phyloP scores from a whole-genome alignment of 2,329 filamentous ascomycete genomes.

The Plenodomus lindquistii region DNA sequence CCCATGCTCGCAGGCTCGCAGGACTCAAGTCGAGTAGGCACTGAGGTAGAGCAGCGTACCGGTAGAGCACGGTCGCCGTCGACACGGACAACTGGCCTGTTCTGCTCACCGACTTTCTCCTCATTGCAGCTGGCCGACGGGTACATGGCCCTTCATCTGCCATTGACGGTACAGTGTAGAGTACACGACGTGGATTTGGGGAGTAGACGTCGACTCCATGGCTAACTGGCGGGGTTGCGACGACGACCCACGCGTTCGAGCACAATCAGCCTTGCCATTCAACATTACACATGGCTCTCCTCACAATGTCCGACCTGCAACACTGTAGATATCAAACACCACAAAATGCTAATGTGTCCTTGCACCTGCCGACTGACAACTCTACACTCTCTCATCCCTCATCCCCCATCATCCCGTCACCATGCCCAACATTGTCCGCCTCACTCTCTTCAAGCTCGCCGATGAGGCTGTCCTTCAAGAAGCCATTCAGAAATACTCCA shows the following conservation, averaged over 20 bases:
- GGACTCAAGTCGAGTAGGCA: no score
- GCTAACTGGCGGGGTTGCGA: no score
- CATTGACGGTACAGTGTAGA: no score
- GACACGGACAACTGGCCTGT: neutral
- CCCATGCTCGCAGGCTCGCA: no score
- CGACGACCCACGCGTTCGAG: constrained; percentile 17
- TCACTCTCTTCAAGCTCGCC: constrained; percentile 45
- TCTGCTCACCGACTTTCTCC: neutral
- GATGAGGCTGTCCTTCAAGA: constrained; percentile 33
- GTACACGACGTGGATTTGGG: no score
- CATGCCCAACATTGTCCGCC: constrained; percentile 41
- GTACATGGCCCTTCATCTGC: neutral
- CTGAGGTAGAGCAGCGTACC: no score
- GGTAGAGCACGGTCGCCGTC: no score
- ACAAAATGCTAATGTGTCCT: no score
- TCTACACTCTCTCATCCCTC: constrained; percentile 1
- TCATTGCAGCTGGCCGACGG: neutral
- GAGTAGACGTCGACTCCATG: no score
- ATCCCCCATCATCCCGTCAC: constrained; percentile 11
- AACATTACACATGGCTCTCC: constrained; percentile 28
- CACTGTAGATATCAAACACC: constrained; percentile 6
- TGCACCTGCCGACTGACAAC: neutral
- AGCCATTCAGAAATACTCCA: constrained; percentile 38
- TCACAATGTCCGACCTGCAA: constrained; percentile 17
- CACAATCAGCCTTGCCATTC: neutral